These are phyloP conservation scores for Chalciporus piperatoides DNA, from an alignment of 1,284 basidiomycete genomes.

Conservation along the genomic window DNA sequence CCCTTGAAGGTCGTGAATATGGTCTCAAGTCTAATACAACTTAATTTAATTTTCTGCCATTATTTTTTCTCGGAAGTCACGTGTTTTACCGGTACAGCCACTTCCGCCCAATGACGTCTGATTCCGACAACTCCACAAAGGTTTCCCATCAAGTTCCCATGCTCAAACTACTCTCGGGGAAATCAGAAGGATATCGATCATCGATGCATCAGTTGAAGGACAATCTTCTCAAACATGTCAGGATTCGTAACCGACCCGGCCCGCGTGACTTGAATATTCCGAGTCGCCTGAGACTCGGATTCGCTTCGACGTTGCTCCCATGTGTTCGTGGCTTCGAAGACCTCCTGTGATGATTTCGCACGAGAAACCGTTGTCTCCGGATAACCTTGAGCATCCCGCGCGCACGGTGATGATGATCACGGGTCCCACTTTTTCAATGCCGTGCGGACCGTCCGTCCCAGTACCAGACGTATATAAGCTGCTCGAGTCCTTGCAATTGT, in stretches of 20 bases:
- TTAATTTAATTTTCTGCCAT: no score
- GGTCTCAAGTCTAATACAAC: no score
- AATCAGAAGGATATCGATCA: no score
- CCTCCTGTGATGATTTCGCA: neutral
- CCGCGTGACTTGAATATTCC: neutral
- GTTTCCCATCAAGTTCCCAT: no score
- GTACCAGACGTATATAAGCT: neutral
- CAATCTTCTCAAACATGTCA: neutral
- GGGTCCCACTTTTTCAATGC: neutral
- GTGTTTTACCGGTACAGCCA: no score
- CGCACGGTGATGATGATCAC: slow-evolving; percentile 2
- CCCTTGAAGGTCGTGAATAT: no score
- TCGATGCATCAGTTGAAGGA: no score
- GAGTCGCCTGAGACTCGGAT: neutral
- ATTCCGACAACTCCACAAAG: no score
- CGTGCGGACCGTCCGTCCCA: slow-evolving; percentile 5
- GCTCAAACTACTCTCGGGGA: no score
- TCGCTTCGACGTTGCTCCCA: neutral
- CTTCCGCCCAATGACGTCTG: no score
- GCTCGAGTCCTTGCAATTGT: no score
- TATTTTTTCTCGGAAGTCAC: no score
- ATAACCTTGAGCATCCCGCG: neutral
- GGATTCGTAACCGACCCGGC: neutral
- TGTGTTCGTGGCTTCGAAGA: neutral
- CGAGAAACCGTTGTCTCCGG: neutral